Evolutionary conservation across 331 rosid genomes (phyloP), one percentile per base, ranked within the genome.

Genomic region (Stylosanthes scabra): DNA sequence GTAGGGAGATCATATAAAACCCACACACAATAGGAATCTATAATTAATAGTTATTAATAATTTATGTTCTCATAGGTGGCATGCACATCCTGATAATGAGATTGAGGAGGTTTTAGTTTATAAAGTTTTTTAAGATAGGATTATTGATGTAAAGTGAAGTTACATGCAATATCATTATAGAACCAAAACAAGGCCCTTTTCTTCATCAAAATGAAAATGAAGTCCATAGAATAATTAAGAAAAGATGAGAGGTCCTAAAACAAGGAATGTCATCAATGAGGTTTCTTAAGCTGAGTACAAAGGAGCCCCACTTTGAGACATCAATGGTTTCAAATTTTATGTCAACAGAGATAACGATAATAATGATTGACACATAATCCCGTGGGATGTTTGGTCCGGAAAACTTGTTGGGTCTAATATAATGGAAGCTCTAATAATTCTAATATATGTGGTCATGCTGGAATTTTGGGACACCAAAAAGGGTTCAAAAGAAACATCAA

Each of bases 241-340:
- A 57, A 44, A 62, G 61, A 61, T 9, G 34, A 8, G 34, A 8
- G 61, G 11, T 49, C 13, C 47, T 41, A 52, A 49, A 44, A 66
- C 59, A 73, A 56, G 74, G 70, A 46, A 72, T 78, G 75, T 28
- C 50, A 71, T 56, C 57, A 40, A 63, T 75, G 59, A 74, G 85
- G 86, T 81, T 74, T 82, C 66, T 68, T 51, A 44, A 68, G n/a
- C 50, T 2, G 75, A 72, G 56, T 15, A 79, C 80, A 83, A 13
- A 74, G 57, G 15, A 79, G 75, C 84, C 91, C 95, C 86, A 89
- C 90, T 59, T 58, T 15, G 51, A 25, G 57, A 71, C 68, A 68
- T 78, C 64, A 59, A 52, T 67, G 60, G 52, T 29, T 45, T 44
- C 54, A 63, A 63, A 60, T 76, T 37, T 73, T 45, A 60, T 65